Percentiles rank a stretch among this genome's conserved stretches.
These are phyloP conservation scores for Ajuga chamaepitys DNA, from an alignment of 257 asterid genomes.

Conservation along the genomic window DNA sequence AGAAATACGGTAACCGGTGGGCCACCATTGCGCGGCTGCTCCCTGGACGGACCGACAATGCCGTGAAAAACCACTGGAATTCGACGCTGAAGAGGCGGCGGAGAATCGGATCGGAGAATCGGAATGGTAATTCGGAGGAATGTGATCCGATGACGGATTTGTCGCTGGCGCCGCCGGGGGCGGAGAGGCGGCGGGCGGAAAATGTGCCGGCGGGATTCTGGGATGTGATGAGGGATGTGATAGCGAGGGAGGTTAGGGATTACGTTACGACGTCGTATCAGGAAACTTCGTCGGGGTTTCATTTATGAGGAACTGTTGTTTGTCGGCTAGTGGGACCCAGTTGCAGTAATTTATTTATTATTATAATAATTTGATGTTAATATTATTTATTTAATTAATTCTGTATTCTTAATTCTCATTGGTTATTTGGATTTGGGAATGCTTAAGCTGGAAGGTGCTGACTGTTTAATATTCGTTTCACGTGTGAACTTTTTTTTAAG, in stretches of 20 bases:
- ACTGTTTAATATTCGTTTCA: background rate
- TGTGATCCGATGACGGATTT: slow-evolving; percentile 65
- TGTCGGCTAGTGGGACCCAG: slow-evolving; percentile 8
- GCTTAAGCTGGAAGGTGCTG: slow-evolving; percentile 1
- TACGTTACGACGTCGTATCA: slow-evolving; percentile 61
- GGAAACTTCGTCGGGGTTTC: slow-evolving; percentile 47
- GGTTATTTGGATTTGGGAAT: slow-evolving; percentile 3
- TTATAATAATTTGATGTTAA: background rate
- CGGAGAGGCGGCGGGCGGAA: slow-evolving; percentile 31
- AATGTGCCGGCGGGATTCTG: slow-evolving; percentile 50
- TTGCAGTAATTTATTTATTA: background rate
- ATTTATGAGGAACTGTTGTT: slow-evolving; percentile 2
- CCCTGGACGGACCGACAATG: slow-evolving; percentile 86
- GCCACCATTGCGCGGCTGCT: slow-evolving; percentile 82
- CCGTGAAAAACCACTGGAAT: slow-evolving; percentile 82
- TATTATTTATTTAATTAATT: background rate
- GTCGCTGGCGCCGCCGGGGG: slow-evolving; percentile 75
- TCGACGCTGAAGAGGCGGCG: slow-evolving; percentile 54
- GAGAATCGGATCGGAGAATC: background rate
- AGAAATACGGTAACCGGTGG: slow-evolving; percentile 65
- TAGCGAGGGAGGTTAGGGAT: slow-evolving; percentile 67
- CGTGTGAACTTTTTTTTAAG: no score
- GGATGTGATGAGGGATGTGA: slow-evolving; percentile 70
- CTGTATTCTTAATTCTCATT: background rate
- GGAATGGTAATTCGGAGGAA: slow-evolving; percentile 21